Base-by-base conservation (phyloP, 805 yeast genomes). In the Tetrapisispora taiwanensis region DNA sequence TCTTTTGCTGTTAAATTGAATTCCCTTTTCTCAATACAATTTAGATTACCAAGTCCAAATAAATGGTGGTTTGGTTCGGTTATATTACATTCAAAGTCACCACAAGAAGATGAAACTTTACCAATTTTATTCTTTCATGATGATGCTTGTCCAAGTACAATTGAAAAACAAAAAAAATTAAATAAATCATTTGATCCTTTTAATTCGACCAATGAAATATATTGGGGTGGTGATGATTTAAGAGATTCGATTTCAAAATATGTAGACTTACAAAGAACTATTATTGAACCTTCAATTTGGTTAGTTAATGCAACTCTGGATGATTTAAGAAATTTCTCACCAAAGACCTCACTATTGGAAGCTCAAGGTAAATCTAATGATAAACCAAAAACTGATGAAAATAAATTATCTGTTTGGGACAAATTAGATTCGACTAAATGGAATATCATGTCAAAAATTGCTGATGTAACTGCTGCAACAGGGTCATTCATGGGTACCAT, bases 31-130 rank as follows among this genome's bases (percentile, higher is more conserved):
- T 84, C 95, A 22, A 71, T 92, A 34, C 95, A 89, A 60, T 75
- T 82, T 12, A 72, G 97, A 43, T 81, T 81, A 2, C 97, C 96
- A 6, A 79, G 88, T 2, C 56, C 65, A 12, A 67, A 78, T 14
- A 95, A 89, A 1, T 80, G 88, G 78, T 90, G 97, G 96, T 78
- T 75, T 65, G 99, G 99, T 0, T 84, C 95, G 0, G 67, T 90
- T 14, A 68, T 87, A 1, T 62, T 92, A 26, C 81, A 86, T 61
- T 76, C 90, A 1, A 75, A 75, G 50, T 48, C 52, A 17, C 50
- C 50, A 15, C 67, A 44, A 19, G 59, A 64, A 28, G 76, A 67
- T 35, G 77, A 77, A 8, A 82, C 77, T 44, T 64, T 87, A 15
- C 97, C 97, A 0, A 81, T 88, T 4, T 56, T 92, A 34, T 92